A percentile compares a stretch with the other conserved stretches of the same genome.
phyloP scores from a whole-genome alignment of 495 filamentous ascomycete species.

The Penicillium coffeae region DNA sequence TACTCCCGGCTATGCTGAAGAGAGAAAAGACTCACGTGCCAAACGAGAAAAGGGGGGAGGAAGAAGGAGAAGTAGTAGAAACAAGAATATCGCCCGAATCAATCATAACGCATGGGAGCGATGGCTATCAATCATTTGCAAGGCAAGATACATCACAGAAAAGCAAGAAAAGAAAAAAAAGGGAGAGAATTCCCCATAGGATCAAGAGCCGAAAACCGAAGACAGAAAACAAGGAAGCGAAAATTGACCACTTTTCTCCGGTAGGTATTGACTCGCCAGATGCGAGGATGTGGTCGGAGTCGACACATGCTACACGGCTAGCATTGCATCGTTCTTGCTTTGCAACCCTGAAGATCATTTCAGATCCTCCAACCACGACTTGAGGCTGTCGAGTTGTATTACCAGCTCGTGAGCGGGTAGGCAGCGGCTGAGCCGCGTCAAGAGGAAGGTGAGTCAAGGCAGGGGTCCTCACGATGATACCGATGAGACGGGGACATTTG shows the following conservation, averaged over 20 bases:
- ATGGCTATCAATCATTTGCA: constrained; percentile 14
- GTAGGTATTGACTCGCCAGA: not conserved
- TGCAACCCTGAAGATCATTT: not conserved
- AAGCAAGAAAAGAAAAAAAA: constrained; percentile 2
- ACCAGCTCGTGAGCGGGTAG: too few species aligned
- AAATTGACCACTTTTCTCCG: not conserved
- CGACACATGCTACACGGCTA: constrained; percentile 8
- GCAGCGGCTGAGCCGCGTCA: too few species aligned
- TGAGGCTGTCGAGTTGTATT: too few species aligned
- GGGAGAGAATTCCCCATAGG: not conserved
- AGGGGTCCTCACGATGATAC: not conserved
- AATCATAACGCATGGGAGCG: constrained; percentile 2
- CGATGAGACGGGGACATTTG: constrained; percentile 7
- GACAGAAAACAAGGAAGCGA: not conserved
- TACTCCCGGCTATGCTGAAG: constrained; percentile 45
- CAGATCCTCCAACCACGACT: constrained; percentile 1
- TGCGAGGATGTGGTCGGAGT: constrained; percentile 3
- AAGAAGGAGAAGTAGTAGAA: constrained; percentile 21
- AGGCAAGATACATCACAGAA: constrained; percentile 11
- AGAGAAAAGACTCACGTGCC: constrained; percentile 12
- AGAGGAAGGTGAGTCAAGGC: not conserved
- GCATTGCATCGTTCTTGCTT: not conserved
- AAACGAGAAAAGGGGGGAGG: constrained; percentile 5
- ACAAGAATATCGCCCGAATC: constrained; percentile 4
- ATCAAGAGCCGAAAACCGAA: not conserved